Conservation (phyloP, 148 eudicot genomes). For the Agrostemma githago region DNA sequence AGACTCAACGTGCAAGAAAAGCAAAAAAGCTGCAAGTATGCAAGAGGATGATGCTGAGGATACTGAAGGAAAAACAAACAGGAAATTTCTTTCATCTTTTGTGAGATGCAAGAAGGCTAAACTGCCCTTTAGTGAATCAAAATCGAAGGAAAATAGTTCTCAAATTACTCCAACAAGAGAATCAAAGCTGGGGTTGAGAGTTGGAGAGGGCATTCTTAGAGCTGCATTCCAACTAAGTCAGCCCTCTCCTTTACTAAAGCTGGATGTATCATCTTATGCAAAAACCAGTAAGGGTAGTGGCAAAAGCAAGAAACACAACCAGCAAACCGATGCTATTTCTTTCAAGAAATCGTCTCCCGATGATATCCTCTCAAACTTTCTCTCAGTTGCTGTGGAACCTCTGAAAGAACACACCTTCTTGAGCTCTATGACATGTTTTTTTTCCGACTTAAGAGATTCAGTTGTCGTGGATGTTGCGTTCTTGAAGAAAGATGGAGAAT, state of each 20-base stretch:
- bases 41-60: constrained; percentile 19
- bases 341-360: constrained; percentile 30
- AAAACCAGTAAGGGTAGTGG: constrained; percentile 20
- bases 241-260: constrained; percentile 32
- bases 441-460: constrained; percentile 49
- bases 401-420: constrained; percentile 27
- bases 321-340: constrained; percentile 23
- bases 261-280: constrained; percentile 11
- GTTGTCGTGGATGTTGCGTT: constrained; percentile 33
- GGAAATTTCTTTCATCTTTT: constrained; percentile 23
- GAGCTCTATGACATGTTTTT: constrained; percentile 33
- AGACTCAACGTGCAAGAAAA: constrained; percentile 28
- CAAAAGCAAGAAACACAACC: constrained; percentile 24
- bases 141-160: constrained; percentile 18
- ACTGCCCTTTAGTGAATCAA: constrained; percentile 17
- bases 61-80: constrained; percentile 16
- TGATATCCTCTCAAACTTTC: constrained; percentile 48
- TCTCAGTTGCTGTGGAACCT: constrained; percentile 43
- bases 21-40: constrained; percentile 17
- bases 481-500: constrained; percentile 18
- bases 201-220: constrained; percentile 48
- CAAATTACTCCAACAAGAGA: constrained; percentile 11
- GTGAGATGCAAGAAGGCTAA: constrained; percentile 30
- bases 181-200: constrained; percentile 25
- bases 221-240: constrained; percentile 35